These are phyloP conservation scores for Jamesozyma piceae DNA, from an alignment of 805 yeast species.

Conservation along the genomic window DNA sequence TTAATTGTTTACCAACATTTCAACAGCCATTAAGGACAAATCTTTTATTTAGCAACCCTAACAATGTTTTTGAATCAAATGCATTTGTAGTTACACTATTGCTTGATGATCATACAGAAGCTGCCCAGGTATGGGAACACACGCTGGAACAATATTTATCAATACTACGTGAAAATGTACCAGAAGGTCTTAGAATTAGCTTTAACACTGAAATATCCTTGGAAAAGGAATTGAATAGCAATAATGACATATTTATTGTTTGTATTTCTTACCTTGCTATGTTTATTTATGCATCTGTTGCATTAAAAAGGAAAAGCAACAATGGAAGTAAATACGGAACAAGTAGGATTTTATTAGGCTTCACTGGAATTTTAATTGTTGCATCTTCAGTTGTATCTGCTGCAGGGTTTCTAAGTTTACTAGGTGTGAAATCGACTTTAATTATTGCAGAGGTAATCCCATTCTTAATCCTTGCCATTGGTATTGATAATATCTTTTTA, in stretches of 20 bases:
- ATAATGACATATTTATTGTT: conserved; percentile 65
- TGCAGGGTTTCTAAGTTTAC: conserved; percentile 65
- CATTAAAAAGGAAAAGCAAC: conserved; percentile 36
- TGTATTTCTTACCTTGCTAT: conserved; percentile 68
- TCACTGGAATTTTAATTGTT: conserved; percentile 78
- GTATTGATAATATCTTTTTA: conserved; percentile 89
- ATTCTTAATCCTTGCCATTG: conserved; percentile 82
- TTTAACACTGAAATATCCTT: conserved; percentile 79
- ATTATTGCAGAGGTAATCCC: conserved; percentile 97
- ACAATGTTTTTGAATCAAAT: conserved; percentile 46
- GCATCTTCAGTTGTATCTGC: conserved; percentile 71
- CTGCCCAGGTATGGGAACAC: conserved; percentile 57
- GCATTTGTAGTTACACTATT: conserved; percentile 75
- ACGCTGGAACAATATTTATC: conserved; percentile 48
- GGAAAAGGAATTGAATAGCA: conserved; percentile 73
- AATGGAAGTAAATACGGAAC: conserved; percentile 38
- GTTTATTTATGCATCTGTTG: conserved; percentile 81
- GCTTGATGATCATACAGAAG: conserved; percentile 43
- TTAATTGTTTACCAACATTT: conserved; percentile 78
- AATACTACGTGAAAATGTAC: conserved; percentile 38
- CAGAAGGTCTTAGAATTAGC: conserved; percentile 50
- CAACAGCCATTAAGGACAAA: conserved; percentile 80
- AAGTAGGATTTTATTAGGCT: conserved; percentile 59
- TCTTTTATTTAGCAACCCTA: conserved; percentile 52
- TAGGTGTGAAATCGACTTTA: conserved; percentile 79